Base-by-base conservation (phyloP, 164 flowering plant species). In the Piper betle region DNA sequence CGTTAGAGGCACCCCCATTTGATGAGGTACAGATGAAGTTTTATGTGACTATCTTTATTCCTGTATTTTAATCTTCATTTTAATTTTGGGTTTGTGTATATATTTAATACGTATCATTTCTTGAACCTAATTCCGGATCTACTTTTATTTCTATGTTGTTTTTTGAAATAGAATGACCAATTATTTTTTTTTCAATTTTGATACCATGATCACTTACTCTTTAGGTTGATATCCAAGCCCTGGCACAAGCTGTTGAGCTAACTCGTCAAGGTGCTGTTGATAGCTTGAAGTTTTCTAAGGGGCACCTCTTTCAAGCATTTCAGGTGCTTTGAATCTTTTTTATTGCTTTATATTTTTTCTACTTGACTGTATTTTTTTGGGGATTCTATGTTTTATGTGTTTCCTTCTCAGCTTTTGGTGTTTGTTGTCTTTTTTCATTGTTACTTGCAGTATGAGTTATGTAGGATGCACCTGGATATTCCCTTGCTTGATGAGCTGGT, bases 231-330 rank as follows among this genome's bases (percentile, higher is more conserved):
- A 81, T 94, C 71, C 99, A 94, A 78, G 96, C 97, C 48, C 90
- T 94, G 67, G 97, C 96, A 53, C 97, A 94, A 82, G 99, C 99
- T 66, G 99, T 94, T 48, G 93, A 88, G 78, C 88, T 94, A 39
- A 85, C 99, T 43, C 83, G 99, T 70, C 99, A 94, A 76, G 92
- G 94, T 38, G 96, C 99, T 40, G 73, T 94, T 68, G 97, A 94
- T 63, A 87, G 96, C 82, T 78, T 94, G 80, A 83, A 80, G 70
- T 82, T 86, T 79, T 79, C 96, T 16, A 88, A 83, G 83, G 99
- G 96, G 60, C 85, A 94, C 73, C 53, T 91, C 40, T 78, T 76
- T 60, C 88, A 72, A 70, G 99, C 99, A 62, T 94, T 94, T 74
- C 93, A 94, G 97, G 97, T 92, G 62, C 59, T 65, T 8, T 39